A percentile compares a stretch with the other conserved stretches of the same genome.
Evolutionary conservation across 116 monocot genomes (phyloP).

Genomic region (Dioscorea cayenensis): DNA sequence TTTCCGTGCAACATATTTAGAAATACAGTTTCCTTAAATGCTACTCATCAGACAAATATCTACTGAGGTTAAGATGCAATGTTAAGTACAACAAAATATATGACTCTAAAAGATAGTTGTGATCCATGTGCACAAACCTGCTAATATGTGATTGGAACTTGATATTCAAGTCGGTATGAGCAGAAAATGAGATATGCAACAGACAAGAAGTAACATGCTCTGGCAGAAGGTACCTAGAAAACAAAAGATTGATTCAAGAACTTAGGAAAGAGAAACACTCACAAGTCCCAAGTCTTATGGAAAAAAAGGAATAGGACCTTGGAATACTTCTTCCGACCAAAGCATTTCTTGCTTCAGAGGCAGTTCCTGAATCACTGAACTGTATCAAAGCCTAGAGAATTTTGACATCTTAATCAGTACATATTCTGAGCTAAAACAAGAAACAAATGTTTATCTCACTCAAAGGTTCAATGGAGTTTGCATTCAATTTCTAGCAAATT

Average conservation of each 20-base stretch:
- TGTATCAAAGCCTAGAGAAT: slow-evolving; percentile 49
- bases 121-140: slow-evolving; percentile 20
- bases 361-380: slow-evolving; percentile 46
- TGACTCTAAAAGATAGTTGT: not conserved
- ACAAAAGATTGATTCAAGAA: not conserved
- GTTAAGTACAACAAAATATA: not conserved
- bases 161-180: slow-evolving; percentile 48
- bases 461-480: too few species aligned
- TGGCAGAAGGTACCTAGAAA: slow-evolving; percentile 42
- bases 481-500: too few species aligned
- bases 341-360: slow-evolving; percentile 42
- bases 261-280: not conserved
- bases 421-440: not conserved
- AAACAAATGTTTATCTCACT: too few species aligned
- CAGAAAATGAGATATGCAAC: slow-evolving; percentile 41
- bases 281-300: not conserved
- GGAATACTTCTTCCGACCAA: slow-evolving; percentile 72
- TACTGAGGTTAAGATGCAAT: not conserved
- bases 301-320: slow-evolving; percentile 16
- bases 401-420: not conserved
- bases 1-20: too few species aligned
- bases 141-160: slow-evolving; percentile 48
- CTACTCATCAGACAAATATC: too few species aligned
- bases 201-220: slow-evolving; percentile 32
- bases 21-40: too few species aligned